A percentile compares a stretch with the other conserved stretches of the same genome.
These are phyloP conservation scores for Trypanosomatidae sp. DNA, from an alignment of 208 protist genomes.

Conservation along the genomic window DNA sequence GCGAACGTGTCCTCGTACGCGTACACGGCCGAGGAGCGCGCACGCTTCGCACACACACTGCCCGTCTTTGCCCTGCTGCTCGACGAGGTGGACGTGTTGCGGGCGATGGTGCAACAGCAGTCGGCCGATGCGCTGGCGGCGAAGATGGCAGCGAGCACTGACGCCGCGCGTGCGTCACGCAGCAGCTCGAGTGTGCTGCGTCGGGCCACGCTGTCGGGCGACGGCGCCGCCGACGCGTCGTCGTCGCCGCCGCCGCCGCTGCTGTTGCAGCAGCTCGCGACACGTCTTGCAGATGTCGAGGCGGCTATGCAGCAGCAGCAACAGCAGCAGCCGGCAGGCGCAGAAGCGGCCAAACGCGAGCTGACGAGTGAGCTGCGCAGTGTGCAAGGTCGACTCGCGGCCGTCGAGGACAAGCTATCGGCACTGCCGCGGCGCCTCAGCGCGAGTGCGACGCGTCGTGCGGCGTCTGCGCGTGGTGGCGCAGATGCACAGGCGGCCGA, in stretches of 20 bases:
- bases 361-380: no score
- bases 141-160: constrained; percentile 20
- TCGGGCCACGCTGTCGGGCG: not conserved
- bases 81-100: constrained; percentile 55
- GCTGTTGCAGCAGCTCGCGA: not conserved
- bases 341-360: no score
- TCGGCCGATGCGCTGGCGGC: constrained; percentile 26
- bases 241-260: not conserved
- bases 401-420: not conserved
- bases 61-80: constrained; percentile 36
- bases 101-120: constrained; percentile 41
- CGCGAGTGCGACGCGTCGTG: not conserved
- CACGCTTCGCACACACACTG: constrained; percentile 45
- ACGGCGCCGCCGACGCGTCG: not conserved
- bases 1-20: constrained; percentile 8
- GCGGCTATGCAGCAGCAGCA: not conserved
- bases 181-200: constrained; percentile 2
- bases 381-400: no score
- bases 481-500: no score
- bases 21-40: constrained; percentile 33
- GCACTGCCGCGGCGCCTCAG: not conserved
- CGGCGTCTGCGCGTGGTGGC: no score
- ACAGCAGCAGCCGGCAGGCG: not conserved
- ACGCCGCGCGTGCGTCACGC: no score
- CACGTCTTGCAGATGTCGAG: not conserved